Percentiles rank a stretch among this genome's conserved stretches.
Conservation (phyloP, 495 filamentous ascomycete genomes). For the Talaromyces liani region DNA sequence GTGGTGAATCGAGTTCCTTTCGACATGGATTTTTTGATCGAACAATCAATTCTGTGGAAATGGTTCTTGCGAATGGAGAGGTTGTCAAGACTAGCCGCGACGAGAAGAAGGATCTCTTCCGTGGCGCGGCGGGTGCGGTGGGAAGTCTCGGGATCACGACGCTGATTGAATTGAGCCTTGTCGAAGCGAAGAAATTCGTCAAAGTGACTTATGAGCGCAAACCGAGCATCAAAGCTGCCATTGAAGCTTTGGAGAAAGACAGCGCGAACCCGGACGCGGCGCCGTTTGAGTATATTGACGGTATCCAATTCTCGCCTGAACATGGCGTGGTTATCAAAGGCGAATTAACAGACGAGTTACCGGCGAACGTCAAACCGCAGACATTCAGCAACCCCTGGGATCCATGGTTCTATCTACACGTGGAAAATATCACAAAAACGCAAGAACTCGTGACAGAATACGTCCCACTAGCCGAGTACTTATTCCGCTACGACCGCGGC, state of each 20-base stretch:
- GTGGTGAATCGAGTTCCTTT: conserved; percentile 48
- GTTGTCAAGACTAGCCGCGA: conserved; percentile 29
- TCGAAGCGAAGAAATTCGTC: conserved; percentile 40
- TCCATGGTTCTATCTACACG: conserved; percentile 56
- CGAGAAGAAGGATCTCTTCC: conserved; percentile 40
- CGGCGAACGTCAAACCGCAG: conserved; percentile 14
- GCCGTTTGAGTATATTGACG: conserved; percentile 48
- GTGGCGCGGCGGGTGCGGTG: conserved; percentile 43
- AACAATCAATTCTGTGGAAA: conserved; percentile 42
- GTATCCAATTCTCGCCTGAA: conserved; percentile 37
- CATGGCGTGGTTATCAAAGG: conserved; percentile 44
- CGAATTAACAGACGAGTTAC: conserved; percentile 25
- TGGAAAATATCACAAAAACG: conserved; percentile 14
- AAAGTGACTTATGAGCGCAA: conserved; percentile 41
- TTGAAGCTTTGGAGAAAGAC: conserved; percentile 24
- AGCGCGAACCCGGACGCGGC: conserved; percentile 19
- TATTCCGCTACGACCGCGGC: conserved; percentile 58
- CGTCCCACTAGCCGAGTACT: conserved; percentile 50
- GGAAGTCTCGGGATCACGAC: conserved; percentile 49
- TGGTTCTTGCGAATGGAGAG: conserved; percentile 46
- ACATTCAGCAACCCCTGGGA: conserved; percentile 42
- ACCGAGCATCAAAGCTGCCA: conserved; percentile 28
- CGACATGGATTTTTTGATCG: conserved; percentile 50
- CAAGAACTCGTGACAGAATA: conserved; percentile 23
- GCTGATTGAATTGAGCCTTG: conserved; percentile 43